Percentiles rank a stretch among this genome's conserved stretches.
phyloP scores from a whole-genome alignment of 2,329 filamentous ascomycete genomes.

The Aspergillus fischeri region DNA sequence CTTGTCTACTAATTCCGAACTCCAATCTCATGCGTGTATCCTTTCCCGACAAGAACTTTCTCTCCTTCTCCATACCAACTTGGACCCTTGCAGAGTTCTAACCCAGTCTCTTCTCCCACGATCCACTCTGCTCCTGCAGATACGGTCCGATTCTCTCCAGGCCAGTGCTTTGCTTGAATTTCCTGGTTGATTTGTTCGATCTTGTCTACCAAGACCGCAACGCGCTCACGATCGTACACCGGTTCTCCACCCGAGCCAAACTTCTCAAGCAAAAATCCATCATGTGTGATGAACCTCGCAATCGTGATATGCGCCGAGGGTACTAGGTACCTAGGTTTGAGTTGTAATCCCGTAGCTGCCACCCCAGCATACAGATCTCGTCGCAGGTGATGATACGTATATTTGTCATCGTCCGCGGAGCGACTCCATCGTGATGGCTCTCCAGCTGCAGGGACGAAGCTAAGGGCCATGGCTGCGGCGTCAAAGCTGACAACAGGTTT shows the following conservation, averaged over 20 bases:
- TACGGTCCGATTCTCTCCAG: slow-evolving; percentile 40
- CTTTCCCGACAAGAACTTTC: slow-evolving; percentile 55
- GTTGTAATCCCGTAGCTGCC: slow-evolving; percentile 58
- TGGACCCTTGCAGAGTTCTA: slow-evolving; percentile 69
- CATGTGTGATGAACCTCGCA: slow-evolving; percentile 68
- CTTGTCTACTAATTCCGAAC: background rate
- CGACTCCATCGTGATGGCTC: slow-evolving; percentile 45
- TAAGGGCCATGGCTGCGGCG: slow-evolving; percentile 77
- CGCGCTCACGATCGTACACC: slow-evolving; percentile 47
- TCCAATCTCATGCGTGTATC: slow-evolving; percentile 26
- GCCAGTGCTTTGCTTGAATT: slow-evolving; percentile 70
- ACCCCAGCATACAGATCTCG: slow-evolving; percentile 68
- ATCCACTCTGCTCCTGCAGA: slow-evolving; percentile 67
- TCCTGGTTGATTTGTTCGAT: slow-evolving; percentile 75
- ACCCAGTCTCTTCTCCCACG: slow-evolving; percentile 77
- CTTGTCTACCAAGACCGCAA: slow-evolving; percentile 61
- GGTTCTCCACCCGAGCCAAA: slow-evolving; percentile 30
- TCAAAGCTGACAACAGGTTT: slow-evolving; percentile 83
- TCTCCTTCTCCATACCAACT: slow-evolving; percentile 87
- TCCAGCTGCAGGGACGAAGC: slow-evolving; percentile 74
- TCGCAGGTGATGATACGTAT: slow-evolving; percentile 87
- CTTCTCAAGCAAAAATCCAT: slow-evolving; percentile 48
- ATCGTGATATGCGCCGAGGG: slow-evolving; percentile 88
- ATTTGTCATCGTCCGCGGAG: slow-evolving; percentile 54
- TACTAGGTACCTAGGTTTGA: slow-evolving; percentile 79